Percentiles rank a stretch among this genome's conserved stretches.
phyloP scores from a whole-genome alignment of 352 stramenopile species.

The Globisporangium rhizosaccharum region DNA sequence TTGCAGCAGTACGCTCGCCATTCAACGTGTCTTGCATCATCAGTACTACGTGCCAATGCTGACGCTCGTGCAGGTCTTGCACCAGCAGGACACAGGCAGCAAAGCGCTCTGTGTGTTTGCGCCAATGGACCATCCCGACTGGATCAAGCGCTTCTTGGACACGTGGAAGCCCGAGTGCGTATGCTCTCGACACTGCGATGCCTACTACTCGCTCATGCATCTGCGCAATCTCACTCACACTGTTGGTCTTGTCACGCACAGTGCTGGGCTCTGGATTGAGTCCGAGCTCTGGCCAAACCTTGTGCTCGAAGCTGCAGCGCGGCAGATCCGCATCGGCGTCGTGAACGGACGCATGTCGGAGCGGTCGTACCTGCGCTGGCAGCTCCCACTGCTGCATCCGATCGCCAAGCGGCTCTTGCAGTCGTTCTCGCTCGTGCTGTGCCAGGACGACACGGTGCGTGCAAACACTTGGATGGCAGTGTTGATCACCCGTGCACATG shows the following conservation, averaged over 20 bases:
- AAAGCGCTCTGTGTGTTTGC: slow-evolving; percentile 49
- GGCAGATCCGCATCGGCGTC: slow-evolving; percentile 47
- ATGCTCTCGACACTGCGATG: background rate
- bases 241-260: slow-evolving; percentile 7
- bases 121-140: slow-evolving; percentile 49
- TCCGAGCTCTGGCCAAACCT: slow-evolving; percentile 81
- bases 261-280: slow-evolving; percentile 70
- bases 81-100: slow-evolving; percentile 2
- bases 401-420: slow-evolving; percentile 23
- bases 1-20: slow-evolving; percentile 7
- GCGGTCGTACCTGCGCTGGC: slow-evolving; percentile 46
- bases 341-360: slow-evolving; percentile 62
- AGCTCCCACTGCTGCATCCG: slow-evolving; percentile 24
- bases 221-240: no score
- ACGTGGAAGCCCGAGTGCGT: slow-evolving; percentile 53
- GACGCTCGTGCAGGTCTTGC: background rate
- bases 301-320: slow-evolving; percentile 35
- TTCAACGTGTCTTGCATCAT: background rate
- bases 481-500: background rate
- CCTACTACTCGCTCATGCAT: background rate
- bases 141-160: slow-evolving; percentile 57
- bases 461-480: background rate
- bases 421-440: slow-evolving; percentile 54
- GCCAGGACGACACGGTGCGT: slow-evolving; percentile 48
- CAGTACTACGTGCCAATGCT: background rate